Conservation (phyloP, 2,329 filamentous ascomycete genomes). For the Claviceps spartinae region DNA sequence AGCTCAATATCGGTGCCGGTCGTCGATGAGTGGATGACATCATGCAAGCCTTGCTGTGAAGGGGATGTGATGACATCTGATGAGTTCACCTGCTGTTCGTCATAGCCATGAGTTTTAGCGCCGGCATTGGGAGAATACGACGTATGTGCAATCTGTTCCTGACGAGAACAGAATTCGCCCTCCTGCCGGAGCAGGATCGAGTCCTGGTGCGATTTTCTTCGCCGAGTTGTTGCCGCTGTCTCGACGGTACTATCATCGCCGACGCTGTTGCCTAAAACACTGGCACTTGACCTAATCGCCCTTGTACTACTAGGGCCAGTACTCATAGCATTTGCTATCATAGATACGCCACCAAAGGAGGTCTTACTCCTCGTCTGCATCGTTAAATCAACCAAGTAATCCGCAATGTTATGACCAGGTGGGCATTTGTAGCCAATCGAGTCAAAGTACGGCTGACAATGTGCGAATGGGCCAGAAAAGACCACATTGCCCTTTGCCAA, state of each 20-base stretch:
- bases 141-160: constrained; percentile 48
- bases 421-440: constrained; percentile 84
- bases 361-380: constrained; percentile 73
- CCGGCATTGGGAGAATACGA: constrained; percentile 46
- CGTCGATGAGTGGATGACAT: constrained; percentile 44
- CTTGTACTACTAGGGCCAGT: constrained; percentile 76
- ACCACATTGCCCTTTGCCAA: constrained; percentile 81
- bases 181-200: constrained; percentile 82
- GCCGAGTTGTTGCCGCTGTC: constrained; percentile 45
- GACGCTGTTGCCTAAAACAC: constrained; percentile 61
- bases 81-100: constrained; percentile 35
- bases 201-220: constrained; percentile 56
- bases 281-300: constrained; percentile 82
- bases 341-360: constrained; percentile 39
- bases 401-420: constrained; percentile 95
- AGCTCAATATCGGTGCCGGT: constrained; percentile 67
- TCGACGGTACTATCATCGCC: constrained; percentile 53
- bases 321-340: constrained; percentile 43
- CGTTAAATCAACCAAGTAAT: constrained; percentile 92
- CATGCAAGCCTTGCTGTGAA: constrained; percentile 55
- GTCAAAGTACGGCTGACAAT: constrained; percentile 88
- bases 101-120: constrained; percentile 35
- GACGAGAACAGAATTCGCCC: constrained; percentile 76
- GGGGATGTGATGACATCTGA: constrained; percentile 36
- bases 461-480: constrained; percentile 80